Evolutionary conservation across 2,329 filamentous ascomycete species (phyloP).

Genomic region (Acrodontium crateriforme): DNA sequence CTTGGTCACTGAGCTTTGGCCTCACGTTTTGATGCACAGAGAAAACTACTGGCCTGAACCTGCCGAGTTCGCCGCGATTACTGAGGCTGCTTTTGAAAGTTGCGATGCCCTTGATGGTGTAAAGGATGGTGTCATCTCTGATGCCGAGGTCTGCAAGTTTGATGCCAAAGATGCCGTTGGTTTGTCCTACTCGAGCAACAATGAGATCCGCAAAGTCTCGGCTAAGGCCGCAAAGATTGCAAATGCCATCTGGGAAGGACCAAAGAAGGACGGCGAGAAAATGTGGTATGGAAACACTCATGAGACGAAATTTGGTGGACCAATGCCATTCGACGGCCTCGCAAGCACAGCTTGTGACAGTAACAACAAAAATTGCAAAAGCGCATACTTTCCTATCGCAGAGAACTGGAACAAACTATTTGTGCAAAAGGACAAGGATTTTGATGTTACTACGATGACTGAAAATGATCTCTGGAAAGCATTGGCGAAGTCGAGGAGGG

Average conservation of each 20-base stretch:
- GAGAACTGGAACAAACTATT: slow-evolving; percentile 24
- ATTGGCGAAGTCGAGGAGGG: slow-evolving; percentile 10
- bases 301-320: slow-evolving; percentile 7
- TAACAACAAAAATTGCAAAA: slow-evolving; percentile 11
- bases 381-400: slow-evolving; percentile 18
- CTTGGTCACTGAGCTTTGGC: slow-evolving; percentile 16
- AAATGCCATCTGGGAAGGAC: slow-evolving; percentile 21
- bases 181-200: slow-evolving; percentile 13
- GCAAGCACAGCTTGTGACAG: slow-evolving; percentile 16
- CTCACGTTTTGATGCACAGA: slow-evolving; percentile 19
- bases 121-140: slow-evolving; percentile 22
- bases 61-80: slow-evolving; percentile 26
- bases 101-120: slow-evolving; percentile 27
- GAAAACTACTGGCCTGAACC: slow-evolving; percentile 14
- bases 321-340: slow-evolving; percentile 9
- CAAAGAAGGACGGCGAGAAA: slow-evolving; percentile 8
- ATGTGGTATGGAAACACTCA: slow-evolving; percentile 23
- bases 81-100: slow-evolving; percentile 19
- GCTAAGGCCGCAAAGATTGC: slow-evolving; percentile 18
- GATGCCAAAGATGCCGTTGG: slow-evolving; percentile 19
- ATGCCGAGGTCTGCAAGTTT: slow-evolving; percentile 17
- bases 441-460: slow-evolving; percentile 20
- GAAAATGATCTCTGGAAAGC: slow-evolving; percentile 14
- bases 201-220: slow-evolving; percentile 13
- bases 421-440: slow-evolving; percentile 19